A percentile compares a stretch with the other conserved stretches of the same genome.
These are phyloP conservation scores for Debaryomyces sp. DNA, from an alignment of 1,139 yeast genomes.

Conservation along the genomic window DNA sequence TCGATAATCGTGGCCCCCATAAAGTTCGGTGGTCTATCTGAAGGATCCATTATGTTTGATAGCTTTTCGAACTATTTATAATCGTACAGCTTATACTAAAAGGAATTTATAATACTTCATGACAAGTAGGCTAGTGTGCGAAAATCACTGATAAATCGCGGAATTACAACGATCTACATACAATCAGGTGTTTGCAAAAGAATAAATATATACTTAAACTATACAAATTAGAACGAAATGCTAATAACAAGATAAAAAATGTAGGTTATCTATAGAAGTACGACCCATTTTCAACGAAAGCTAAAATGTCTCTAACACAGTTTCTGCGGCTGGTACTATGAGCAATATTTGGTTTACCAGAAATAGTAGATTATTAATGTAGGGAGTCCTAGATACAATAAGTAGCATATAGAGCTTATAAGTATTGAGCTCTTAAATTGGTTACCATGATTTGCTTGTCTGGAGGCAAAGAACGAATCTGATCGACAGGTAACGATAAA, in stretches of 20 bases:
- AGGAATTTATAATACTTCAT: not conserved
- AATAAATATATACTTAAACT: not conserved
- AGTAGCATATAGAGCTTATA: conserved; percentile 21
- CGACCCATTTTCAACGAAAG: not conserved
- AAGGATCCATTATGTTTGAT: conserved; percentile 18
- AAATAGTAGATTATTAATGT: not conserved
- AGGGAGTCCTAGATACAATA: not conserved
- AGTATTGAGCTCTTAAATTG: conserved; percentile 58
- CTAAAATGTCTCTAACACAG: not conserved
- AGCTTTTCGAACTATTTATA: not conserved
- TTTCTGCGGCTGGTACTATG: not conserved
- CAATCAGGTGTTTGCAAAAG: not conserved
- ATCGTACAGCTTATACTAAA: not conserved
- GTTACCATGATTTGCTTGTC: conserved; percentile 66
- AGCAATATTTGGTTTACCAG: not conserved
- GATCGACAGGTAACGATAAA: conserved; percentile 57
- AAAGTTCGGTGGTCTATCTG: conserved; percentile 18
- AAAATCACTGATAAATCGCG: conserved; percentile 4
- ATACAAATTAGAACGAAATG: conserved; percentile 1
- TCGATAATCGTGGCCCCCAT: conserved; percentile 28
- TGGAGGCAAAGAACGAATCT: conserved; percentile 56
- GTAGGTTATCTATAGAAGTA: not conserved
- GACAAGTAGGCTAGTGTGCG: not conserved
- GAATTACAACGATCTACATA: not conserved
- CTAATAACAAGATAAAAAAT: not conserved